Conservation (phyloP, 2,329 filamentous ascomycete genomes). For the Cytospora paraplurivora region DNA sequence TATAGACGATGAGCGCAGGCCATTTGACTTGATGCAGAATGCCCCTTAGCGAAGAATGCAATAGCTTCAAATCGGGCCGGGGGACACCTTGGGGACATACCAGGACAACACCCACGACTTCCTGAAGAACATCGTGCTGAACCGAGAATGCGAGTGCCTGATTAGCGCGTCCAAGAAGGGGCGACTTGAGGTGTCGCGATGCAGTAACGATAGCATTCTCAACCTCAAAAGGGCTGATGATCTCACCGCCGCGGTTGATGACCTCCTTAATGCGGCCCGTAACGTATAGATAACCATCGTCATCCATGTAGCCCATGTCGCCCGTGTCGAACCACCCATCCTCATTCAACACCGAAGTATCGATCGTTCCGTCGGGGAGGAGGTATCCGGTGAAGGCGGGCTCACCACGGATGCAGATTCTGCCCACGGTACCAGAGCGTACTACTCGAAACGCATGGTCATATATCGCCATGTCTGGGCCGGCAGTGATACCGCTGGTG, state of each 20-base stretch:
- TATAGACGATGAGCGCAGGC: slow-evolving; percentile 55
- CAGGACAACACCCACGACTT: slow-evolving; percentile 25
- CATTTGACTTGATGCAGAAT: slow-evolving; percentile 56
- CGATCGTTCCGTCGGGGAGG: slow-evolving; percentile 74
- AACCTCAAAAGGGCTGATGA: slow-evolving; percentile 85
- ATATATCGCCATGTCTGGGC: slow-evolving; percentile 79
- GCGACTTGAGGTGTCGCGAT: slow-evolving; percentile 17
- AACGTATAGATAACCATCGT: slow-evolving; percentile 81
- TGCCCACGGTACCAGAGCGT: slow-evolving; percentile 69
- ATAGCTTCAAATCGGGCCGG: slow-evolving; percentile 45
- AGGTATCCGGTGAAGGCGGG: slow-evolving; percentile 86
- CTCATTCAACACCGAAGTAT: slow-evolving; percentile 71
- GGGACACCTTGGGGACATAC: slow-evolving; percentile 15
- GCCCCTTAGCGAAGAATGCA: slow-evolving; percentile 50
- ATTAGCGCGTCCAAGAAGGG: slow-evolving; percentile 8
- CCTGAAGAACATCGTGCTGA: slow-evolving; percentile 25
- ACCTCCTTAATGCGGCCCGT: slow-evolving; percentile 93
- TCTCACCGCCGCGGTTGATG: slow-evolving; percentile 89
- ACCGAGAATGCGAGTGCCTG: slow-evolving; percentile 23
- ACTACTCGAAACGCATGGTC: slow-evolving; percentile 70
- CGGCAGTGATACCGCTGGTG: slow-evolving; percentile 80
- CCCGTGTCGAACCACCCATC: slow-evolving; percentile 86
- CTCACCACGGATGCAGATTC: slow-evolving; percentile 80
- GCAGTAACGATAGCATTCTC: slow-evolving; percentile 60
- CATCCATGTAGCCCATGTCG: slow-evolving; percentile 79